Evolutionary conservation across 1,284 basidiomycete species (phyloP).

Genomic region (Fistulinella staudtii): DNA sequence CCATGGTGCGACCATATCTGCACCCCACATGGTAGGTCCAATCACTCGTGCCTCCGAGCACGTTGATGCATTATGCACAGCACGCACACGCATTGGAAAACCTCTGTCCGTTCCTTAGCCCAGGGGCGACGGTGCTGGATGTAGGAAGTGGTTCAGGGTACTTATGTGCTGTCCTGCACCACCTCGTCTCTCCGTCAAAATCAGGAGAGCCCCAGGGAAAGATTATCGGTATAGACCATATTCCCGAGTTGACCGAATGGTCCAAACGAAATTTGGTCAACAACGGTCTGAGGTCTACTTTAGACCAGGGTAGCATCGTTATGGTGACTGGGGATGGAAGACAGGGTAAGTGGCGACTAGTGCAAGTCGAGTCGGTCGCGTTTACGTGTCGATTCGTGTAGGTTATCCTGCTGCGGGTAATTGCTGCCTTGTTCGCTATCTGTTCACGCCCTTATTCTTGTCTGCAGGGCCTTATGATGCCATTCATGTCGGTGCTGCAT

Average conservation of each 20-base stretch:
- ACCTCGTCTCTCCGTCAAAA: conserved; percentile 49
- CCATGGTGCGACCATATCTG: conserved; percentile 82
- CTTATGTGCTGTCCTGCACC: conserved; percentile 72
- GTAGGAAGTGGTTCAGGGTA: conserved; percentile 81
- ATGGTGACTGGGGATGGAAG: conserved; percentile 82
- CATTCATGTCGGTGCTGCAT: conserved; percentile 95
- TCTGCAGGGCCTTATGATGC: conserved; percentile 72
- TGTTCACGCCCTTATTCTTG: background rate
- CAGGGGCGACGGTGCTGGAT: conserved; percentile 75
- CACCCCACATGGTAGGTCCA: conserved; percentile 79
- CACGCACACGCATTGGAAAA: conserved; percentile 81
- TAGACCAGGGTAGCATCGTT: conserved; percentile 54
- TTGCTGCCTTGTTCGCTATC: background rate
- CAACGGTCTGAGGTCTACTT: conserved; percentile 59
- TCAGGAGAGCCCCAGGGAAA: conserved; percentile 45
- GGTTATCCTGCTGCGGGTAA: conserved; percentile 31
- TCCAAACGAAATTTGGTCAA: conserved; percentile 64
- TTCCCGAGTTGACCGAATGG: conserved; percentile 72
- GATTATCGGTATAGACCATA: conserved; percentile 91
- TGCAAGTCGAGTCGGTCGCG: background rate
- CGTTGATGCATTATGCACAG: conserved; percentile 37
- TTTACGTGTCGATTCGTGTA: conserved; percentile 3
- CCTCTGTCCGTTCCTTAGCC: conserved; percentile 65
- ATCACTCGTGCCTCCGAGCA: background rate
- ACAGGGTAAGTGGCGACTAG: conserved; percentile 57